phyloP scores from a whole-genome alignment of 345 rosid genomes.

The Corchorus olitorius region DNA sequence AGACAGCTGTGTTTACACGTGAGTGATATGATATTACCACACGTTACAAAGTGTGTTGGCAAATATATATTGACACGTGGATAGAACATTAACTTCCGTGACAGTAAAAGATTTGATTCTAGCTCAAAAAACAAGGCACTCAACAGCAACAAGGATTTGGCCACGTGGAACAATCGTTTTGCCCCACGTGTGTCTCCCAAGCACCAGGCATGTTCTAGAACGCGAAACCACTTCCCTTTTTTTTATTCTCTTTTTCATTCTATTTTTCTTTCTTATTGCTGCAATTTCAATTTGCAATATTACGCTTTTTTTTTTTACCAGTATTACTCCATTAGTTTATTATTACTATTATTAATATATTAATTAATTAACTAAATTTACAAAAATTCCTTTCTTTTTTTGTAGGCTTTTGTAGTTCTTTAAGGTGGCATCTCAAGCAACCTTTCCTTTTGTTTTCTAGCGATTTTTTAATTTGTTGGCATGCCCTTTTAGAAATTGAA shows the following conservation, averaged over 20 bases:
- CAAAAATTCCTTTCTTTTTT: neutral
- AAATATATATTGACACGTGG: neutral
- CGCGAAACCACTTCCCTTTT: neutral
- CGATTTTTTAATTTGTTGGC: neutral
- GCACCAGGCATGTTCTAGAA: neutral
- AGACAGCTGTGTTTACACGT: neutral
- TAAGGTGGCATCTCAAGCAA: conserved; percentile 5
- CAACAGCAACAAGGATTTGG: neutral
- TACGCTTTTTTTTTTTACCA: too few relatives aligned
- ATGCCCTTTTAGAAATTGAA: neutral
- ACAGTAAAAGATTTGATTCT: conserved; percentile 7
- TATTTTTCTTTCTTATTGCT: neutral
- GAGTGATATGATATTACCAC: neutral
- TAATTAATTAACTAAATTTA: neutral
- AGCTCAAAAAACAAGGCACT: neutral
- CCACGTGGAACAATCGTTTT: neutral
- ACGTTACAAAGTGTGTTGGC: neutral
- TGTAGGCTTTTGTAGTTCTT: neutral
- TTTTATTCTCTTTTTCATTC: neutral
- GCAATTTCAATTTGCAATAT: neutral
- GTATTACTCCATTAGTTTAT: too few relatives aligned
- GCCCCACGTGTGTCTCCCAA: conserved; percentile 7
- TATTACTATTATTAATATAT: too few relatives aligned
- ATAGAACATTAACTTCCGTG: neutral
- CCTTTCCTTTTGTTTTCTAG: neutral